Conservation (phyloP, 78 protist species). For the Dictyostelium firmibasis region DNA sequence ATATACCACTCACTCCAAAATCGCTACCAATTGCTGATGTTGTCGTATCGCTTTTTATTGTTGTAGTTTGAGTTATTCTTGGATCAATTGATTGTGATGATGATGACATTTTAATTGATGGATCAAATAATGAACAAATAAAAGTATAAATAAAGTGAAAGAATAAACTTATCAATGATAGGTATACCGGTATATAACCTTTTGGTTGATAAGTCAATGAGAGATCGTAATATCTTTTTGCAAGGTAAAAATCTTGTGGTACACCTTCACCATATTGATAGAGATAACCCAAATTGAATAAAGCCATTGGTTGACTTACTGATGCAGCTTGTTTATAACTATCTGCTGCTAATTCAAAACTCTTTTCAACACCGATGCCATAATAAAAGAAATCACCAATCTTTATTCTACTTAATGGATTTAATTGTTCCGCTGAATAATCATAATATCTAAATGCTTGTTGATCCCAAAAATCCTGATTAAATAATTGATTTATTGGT, state of each 20-base stretch:
- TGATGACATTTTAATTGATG: background rate
- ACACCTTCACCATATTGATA: constrained; percentile 89
- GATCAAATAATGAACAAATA: constrained; percentile 26
- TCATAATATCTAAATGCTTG: constrained; percentile 58
- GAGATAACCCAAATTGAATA: constrained; percentile 91
- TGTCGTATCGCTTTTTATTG: background rate
- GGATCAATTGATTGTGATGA: background rate
- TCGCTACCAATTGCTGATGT: background rate
- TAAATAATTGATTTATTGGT: background rate
- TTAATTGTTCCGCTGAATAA: constrained; percentile 79
- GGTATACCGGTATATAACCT: constrained; percentile 81
- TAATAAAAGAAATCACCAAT: constrained; percentile 92
- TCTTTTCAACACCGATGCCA: constrained; percentile 84
- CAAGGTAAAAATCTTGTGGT: constrained; percentile 87
- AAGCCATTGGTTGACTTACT: constrained; percentile 81
- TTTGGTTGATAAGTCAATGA: constrained; percentile 64
- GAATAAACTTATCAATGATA: constrained; percentile 73
- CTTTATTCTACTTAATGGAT: constrained; percentile 75
- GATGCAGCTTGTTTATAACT: constrained; percentile 76
- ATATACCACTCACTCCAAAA: background rate
- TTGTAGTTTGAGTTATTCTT: background rate
- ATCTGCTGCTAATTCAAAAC: constrained; percentile 72
- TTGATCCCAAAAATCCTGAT: background rate
- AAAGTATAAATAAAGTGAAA: constrained; percentile 37
- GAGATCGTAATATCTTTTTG: constrained; percentile 91